These are phyloP conservation scores for Saksenaea vasiformis DNA, from an alignment of 371 early-diverging fungal species.

Conservation along the genomic window DNA sequence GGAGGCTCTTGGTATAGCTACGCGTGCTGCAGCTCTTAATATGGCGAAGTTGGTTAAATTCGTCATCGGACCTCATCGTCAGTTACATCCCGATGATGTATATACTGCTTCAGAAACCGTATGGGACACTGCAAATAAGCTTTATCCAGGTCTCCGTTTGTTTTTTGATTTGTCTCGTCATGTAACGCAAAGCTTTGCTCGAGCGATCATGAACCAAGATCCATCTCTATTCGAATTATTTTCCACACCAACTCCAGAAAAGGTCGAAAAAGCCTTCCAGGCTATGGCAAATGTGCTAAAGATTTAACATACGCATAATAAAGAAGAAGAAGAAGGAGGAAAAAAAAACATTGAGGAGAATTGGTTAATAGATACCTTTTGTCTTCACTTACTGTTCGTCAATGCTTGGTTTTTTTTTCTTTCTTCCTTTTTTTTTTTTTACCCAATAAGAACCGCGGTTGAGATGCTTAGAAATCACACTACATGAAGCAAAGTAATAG, in stretches of 20 bases:
- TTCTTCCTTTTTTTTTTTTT: neutral
- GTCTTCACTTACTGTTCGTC: neutral
- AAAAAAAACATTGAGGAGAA: too few species aligned
- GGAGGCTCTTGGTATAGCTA: neutral
- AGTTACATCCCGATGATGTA: neutral
- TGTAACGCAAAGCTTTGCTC: neutral
- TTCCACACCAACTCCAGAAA: neutral
- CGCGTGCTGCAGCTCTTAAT: neutral
- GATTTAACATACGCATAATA: neutral
- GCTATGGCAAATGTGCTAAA: neutral
- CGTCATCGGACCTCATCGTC: neutral
- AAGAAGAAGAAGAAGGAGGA: too few species aligned
- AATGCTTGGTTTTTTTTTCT: neutral
- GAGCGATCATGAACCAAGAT: neutral
- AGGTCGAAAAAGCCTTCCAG: neutral
- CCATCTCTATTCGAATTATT: neutral
- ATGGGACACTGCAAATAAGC: neutral
- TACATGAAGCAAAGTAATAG: neutral
- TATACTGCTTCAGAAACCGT: neutral
- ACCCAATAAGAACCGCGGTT: neutral
- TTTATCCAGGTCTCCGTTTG: neutral
- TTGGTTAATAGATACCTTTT: neutral
- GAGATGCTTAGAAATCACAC: neutral
- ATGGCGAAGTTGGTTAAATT: neutral
- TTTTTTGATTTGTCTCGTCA: neutral